Conservation (phyloP, 495 filamentous ascomycete genomes). For the Stereocaulon alpinum region DNA sequence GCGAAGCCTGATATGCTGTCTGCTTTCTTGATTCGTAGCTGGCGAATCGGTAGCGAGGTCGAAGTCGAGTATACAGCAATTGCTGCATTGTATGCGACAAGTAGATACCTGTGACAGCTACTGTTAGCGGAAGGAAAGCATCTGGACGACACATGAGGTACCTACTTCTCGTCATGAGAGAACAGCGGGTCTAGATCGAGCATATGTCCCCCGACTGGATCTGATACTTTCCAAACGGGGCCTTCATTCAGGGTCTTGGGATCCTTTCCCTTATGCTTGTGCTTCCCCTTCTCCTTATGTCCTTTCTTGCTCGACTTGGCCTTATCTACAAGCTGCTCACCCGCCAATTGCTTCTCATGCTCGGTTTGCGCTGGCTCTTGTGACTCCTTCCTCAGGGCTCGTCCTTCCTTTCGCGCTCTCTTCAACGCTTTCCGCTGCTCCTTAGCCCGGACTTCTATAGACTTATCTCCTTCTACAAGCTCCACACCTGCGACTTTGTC, state of each 20-base stretch:
- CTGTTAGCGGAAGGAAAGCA: conserved; percentile 24
- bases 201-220: conserved; percentile 57
- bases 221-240: conserved; percentile 45
- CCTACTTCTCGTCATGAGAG: conserved; percentile 70
- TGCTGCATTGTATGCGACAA: conserved; percentile 51
- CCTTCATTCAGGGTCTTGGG: background rate
- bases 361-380: background rate
- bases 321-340: background rate
- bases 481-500: background rate
- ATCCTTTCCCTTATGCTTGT: background rate
- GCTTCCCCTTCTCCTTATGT: background rate
- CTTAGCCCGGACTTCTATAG: no score
- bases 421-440: no score
- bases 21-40: conserved; percentile 32
- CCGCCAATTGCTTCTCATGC: background rate
- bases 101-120: conserved; percentile 45
- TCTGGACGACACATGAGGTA: conserved; percentile 9
- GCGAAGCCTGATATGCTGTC: conserved; percentile 41
- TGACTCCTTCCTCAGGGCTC: background rate
- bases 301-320: background rate
- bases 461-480: no score
- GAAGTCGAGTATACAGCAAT: conserved; percentile 73
- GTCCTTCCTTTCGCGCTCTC: background rate
- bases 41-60: conserved; percentile 67
- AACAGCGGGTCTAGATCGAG: conserved; percentile 68